Evolutionary conservation across 768 basidiomycete genomes (phyloP).

Genomic region (Collybiopsis confluens): DNA sequence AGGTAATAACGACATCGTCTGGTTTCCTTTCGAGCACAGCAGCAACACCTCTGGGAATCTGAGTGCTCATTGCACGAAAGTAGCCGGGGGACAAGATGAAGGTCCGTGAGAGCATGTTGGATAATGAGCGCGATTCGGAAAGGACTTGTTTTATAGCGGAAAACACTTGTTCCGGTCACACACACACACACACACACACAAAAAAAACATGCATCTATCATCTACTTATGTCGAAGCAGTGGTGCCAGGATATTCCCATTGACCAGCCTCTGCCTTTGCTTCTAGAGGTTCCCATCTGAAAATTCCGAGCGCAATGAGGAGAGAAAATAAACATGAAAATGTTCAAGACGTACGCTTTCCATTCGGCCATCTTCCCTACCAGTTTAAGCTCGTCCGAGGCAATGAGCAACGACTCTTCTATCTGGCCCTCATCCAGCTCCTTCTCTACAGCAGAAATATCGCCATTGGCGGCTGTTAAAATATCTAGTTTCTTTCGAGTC

Average conservation of each 20-base stretch:
- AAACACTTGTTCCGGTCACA: neutral
- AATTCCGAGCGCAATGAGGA: slow-evolving; percentile 10
- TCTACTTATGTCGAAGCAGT: slow-evolving; percentile 39
- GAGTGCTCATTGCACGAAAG: slow-evolving; percentile 30
- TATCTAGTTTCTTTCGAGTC: slow-evolving; percentile 71
- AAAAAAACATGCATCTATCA: neutral
- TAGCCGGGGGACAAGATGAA: neutral
- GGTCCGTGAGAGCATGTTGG: slow-evolving; percentile 3
- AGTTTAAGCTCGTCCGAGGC: slow-evolving; percentile 80
- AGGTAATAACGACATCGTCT: slow-evolving; percentile 87
- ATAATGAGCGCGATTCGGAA: neutral
- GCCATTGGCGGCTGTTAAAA: slow-evolving; percentile 65
- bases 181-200: too few species aligned
- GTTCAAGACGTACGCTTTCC: slow-evolving; percentile 81
- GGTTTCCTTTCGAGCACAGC: slow-evolving; percentile 64
- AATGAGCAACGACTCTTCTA: slow-evolving; percentile 81
- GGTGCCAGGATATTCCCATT: slow-evolving; percentile 79
- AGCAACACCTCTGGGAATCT: slow-evolving; percentile 41
- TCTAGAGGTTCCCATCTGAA: slow-evolving; percentile 90
- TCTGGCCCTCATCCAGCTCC: slow-evolving; percentile 76
- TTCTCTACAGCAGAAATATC: slow-evolving; percentile 67
- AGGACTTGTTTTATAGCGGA: neutral
- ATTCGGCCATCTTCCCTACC: slow-evolving; percentile 82
- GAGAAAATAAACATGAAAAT: slow-evolving; percentile 7
- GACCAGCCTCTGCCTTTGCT: slow-evolving; percentile 73